Evolutionary conservation across 305 asterid species (phyloP), one percentile per base, ranked within the genome.

Genomic region (Fraxinus baroniana): DNA sequence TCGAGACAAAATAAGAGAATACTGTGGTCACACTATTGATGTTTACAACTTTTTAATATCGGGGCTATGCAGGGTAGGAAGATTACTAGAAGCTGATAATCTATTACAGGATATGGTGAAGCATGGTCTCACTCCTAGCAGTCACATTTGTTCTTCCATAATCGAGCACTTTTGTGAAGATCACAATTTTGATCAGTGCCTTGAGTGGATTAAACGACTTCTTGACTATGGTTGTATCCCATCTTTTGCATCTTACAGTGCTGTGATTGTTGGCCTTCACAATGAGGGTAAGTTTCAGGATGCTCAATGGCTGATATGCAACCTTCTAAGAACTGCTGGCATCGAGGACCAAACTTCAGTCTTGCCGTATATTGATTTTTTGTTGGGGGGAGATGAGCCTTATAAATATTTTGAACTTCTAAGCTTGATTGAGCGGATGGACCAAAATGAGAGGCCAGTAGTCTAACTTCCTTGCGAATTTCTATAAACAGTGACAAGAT

Each of bases 21-120:
- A 74, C 26, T 86, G 87, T 10, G 84, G 81, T 9, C 77, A 49
- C 78, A 80, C 82, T 35, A 36, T 46, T 41, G 86, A 78, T 15
- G 85, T 74, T 5, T 86, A 85, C 87, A 83, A 66, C 76, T 81
- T 85, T 81, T 70, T 88, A 28, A 83, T 88, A 81, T 80, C 52
- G 24, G 88, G 90, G 83, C 60, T 86, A 15, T 66, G 79, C 13
- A 55, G 74, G 75, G 36, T 80, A 3, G 90, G 87, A 52, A 77
- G 88, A 71, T 78, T 82, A 52, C 71, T 83, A 15, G 90, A 86
- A 82, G 87, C 83, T 0, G 86, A 85, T 70, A 30, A 28, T 70
- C 87, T 88, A 7, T 33, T 82, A 26, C 86, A 81, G 52, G 84
- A 85, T 30, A 88, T 88, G 89, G 85, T 77, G 84, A 82, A 70